Percentiles rank a stretch among this genome's conserved stretches.
Conservation (phyloP, 2,329 filamentous ascomycete genomes). For the Helotiales sp. region DNA sequence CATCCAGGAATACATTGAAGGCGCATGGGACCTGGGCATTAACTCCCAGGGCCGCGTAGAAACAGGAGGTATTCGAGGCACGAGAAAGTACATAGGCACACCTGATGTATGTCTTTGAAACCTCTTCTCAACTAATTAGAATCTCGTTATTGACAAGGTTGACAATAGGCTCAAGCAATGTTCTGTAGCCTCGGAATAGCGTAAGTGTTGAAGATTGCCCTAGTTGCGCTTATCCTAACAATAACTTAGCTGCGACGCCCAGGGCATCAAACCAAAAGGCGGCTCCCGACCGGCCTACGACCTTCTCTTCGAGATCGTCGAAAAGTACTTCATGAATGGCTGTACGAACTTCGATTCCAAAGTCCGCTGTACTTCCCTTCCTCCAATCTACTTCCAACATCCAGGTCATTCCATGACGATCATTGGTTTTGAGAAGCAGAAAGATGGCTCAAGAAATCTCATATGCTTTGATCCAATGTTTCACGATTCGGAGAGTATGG, state of each 20-base stretch:
- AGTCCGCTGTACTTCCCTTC: conserved; percentile 69
- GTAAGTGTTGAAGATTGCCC: conserved; percentile 41
- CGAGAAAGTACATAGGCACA: conserved; percentile 93
- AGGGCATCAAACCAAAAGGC: conserved; percentile 54
- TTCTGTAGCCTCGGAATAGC: conserved; percentile 68
- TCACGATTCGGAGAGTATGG: conserved; percentile 64
- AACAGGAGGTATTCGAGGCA: conserved; percentile 84
- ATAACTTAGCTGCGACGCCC: conserved; percentile 56
- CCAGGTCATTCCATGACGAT: conserved; percentile 90
- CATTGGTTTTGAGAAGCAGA: conserved; percentile 74
- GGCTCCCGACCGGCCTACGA: conserved; percentile 24
- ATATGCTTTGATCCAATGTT: conserved; percentile 90
- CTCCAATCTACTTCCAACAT: conserved; percentile 90
- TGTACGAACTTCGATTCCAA: conserved; percentile 52
- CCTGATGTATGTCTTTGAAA: conserved; percentile 62
- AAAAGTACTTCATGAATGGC: conserved; percentile 71
- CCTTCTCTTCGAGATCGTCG: conserved; percentile 65
- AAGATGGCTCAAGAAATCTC: conserved; percentile 64
- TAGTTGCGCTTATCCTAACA: background rate
- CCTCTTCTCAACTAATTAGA: background rate
- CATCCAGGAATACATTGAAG: conserved; percentile 84
- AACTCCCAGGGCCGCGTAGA: conserved; percentile 73
- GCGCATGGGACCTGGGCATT: conserved; percentile 83
- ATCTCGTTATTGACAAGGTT: background rate
- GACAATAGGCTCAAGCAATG: conserved; percentile 70